A percentile compares a stretch with the other conserved stretches of the same genome.
phyloP scores from a whole-genome alignment of 2,329 filamentous ascomycete genomes.

The Fusarium pseudonygamai region DNA sequence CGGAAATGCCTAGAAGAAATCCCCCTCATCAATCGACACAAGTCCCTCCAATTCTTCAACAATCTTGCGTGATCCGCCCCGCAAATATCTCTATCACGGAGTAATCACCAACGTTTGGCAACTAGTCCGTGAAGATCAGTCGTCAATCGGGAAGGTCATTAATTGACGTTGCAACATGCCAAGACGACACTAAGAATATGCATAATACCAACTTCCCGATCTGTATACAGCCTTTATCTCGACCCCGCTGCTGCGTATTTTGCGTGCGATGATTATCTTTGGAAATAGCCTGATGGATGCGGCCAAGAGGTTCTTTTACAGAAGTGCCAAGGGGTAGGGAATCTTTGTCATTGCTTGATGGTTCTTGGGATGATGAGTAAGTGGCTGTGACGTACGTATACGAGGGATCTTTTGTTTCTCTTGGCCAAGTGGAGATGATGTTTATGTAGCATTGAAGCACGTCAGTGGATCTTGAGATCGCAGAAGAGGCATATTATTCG shows the following conservation, averaged over 20 bases:
- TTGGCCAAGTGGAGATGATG: background rate
- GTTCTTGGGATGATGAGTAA: background rate
- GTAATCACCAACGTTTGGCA: conserved; percentile 19
- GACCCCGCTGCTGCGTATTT: background rate
- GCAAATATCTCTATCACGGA: conserved; percentile 21
- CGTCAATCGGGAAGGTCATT: conserved; percentile 27
- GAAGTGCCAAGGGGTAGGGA: background rate
- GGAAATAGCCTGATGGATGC: background rate
- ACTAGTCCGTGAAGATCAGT: conserved; percentile 27
- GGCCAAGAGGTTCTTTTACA: background rate
- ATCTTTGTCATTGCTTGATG: background rate
- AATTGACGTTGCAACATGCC: conserved; percentile 29
- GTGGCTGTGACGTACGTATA: background rate
- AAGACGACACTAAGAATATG: conserved; percentile 32
- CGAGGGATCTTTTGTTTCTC: conserved; percentile 19
- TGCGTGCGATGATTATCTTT: background rate
- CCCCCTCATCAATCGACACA: background rate
- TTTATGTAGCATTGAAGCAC: background rate
- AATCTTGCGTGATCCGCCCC: conserved; percentile 29
- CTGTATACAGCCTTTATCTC: conserved; percentile 8
- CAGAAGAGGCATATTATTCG: too few species aligned
- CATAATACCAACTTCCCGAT: conserved; percentile 36
- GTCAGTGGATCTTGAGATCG: too few species aligned
- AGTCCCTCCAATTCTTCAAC: background rate
- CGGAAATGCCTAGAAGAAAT: background rate